phyloP scores from a whole-genome alignment of 139 green algal species.

The Chlamydomonas sphaeroides region DNA sequence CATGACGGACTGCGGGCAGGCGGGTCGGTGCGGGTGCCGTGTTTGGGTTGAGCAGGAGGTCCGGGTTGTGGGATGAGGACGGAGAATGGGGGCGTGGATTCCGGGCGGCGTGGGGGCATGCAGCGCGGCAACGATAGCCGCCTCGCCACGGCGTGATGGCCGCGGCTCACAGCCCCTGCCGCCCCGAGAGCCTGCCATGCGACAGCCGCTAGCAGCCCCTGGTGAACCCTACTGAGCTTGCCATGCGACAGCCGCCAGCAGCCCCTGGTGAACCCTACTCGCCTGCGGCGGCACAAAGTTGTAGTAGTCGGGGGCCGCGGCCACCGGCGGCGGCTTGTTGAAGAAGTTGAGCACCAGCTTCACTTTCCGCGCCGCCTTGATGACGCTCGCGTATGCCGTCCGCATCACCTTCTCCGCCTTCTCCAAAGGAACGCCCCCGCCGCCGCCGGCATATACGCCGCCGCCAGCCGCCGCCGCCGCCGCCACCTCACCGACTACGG shows the following conservation, averaged over 20 bases:
- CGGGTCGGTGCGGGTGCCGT: not conserved
- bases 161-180: too few relatives aligned
- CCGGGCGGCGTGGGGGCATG: too few relatives aligned
- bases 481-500: not conserved
- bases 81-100: too few relatives aligned
- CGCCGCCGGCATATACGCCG: not conserved
- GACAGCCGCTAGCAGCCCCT: too few relatives aligned
- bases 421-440: not conserved
- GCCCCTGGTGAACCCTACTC: not conserved
- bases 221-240: too few relatives aligned
- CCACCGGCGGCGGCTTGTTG: not conserved
- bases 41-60: too few relatives aligned
- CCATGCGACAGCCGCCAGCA: too few relatives aligned
- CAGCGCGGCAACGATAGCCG: too few relatives aligned
- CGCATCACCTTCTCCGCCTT: constrained; percentile 22
- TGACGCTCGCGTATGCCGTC: not conserved
- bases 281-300: constrained; percentile 2
- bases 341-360: not conserved
- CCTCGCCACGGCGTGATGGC: too few relatives aligned
- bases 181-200: too few relatives aligned
- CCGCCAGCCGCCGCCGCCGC: not conserved
- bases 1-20: constrained; percentile 17
- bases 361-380: constrained; percentile 11
- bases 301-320: not conserved
- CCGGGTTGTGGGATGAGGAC: too few relatives aligned